Evolutionary conservation across 2,329 filamentous ascomycete species (phyloP).

Genomic region (Diatrype stigma): DNA sequence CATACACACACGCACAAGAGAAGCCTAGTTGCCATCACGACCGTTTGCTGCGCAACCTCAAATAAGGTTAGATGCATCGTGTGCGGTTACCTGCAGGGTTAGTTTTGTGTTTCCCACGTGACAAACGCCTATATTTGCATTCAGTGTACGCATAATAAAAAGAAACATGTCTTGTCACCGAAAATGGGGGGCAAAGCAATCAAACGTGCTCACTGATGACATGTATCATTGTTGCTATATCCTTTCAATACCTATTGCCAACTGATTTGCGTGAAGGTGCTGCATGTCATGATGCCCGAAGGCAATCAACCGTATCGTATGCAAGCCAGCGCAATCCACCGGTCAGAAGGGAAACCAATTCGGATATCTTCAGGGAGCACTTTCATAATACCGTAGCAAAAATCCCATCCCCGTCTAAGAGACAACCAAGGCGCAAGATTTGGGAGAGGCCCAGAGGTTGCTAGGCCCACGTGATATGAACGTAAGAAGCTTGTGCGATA

Average conservation of each 20-base stretch:
- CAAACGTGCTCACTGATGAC: no score
- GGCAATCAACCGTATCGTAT: not conserved
- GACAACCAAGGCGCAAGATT: not conserved
- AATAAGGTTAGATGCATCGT: conserved; percentile 32
- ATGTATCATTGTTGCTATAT: not conserved
- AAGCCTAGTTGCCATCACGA: conserved; percentile 17
- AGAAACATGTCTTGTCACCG: conserved; percentile 16
- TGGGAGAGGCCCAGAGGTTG: not conserved
- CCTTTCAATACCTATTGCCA: not conserved
- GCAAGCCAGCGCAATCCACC: not conserved
- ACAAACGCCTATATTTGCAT: conserved; percentile 25
- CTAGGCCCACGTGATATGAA: not conserved
- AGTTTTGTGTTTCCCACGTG: conserved; percentile 35
- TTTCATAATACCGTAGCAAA: not conserved
- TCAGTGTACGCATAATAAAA: conserved; percentile 11
- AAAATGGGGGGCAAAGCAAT: no score
- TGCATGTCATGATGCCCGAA: not conserved
- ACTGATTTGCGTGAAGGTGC: not conserved
- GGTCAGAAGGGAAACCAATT: not conserved
- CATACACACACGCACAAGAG: conserved; percentile 5
- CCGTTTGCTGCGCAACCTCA: conserved; percentile 31
- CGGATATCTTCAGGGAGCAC: no score
- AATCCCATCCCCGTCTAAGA: not conserved
- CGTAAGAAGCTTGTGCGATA: not conserved
- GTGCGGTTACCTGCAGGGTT: conserved; percentile 33